Base-by-base conservation (phyloP, 1,284 basidiomycete species). In the Mycena citricolor region DNA sequence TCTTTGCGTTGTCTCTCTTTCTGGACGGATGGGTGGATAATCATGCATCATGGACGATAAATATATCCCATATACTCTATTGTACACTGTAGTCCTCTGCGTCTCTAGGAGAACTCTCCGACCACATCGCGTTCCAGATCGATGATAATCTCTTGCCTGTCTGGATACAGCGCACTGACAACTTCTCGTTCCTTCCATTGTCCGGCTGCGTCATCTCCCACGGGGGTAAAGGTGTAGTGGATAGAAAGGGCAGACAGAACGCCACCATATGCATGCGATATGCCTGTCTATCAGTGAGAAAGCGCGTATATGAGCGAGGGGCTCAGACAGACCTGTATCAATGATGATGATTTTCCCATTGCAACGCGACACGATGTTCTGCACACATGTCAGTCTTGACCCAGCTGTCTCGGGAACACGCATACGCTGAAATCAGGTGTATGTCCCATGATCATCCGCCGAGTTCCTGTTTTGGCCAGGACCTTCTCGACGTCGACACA, bases 261-360 rank as follows among this genome's bases (percentile, higher is more conserved):
- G 8, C 94, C 94, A n/a, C 91, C 91, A 58, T 97, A 97, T 1
- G 92, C 93, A 59, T 87, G 87, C 2, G 92, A 94, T 46, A 97
- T 95, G 26, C 92, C 91, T 81, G 41, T 12, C 23, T n/a, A 23
- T 3, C 14, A 20, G 20, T 20, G 13, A 22, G 16, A 21, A 1
- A 8, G 24, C 8, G 32, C 19, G 26, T 16, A 39, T 16, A n/a
- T 28, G 13, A 25, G 32, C 24, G 28, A 30, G 33, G 32, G 34
- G 43, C 44, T 43, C 32, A 8, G 26, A 52, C 54, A 21, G 48
- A 82, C 82, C 83, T 4, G 86, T 90, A 60, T 97, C 94, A 41
- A 97, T 95, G 54, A 97, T 87, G 55, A 97, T 85, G 41, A 97
- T 79, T 55, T 87, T 90, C 10, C 90, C 91, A 34, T 79, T 74